Evolutionary conservation across 139 green algal genomes (phyloP).

Genomic region (Coelastrella sp.): DNA sequence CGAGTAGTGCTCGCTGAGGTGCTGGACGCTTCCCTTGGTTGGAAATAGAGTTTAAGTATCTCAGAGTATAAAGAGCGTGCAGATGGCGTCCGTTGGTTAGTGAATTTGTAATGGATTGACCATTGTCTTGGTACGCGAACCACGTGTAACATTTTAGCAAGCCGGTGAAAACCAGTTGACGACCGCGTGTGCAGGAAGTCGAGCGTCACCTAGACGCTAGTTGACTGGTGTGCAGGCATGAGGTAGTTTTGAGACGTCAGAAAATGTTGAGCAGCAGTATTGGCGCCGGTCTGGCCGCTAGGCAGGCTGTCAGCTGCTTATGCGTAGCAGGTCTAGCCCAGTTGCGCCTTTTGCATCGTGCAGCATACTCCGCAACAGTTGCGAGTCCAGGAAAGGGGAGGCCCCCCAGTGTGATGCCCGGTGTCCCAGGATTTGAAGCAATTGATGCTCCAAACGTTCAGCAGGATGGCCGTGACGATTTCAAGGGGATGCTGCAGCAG

Average conservation of each 20-base stretch:
- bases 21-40: too few relatives aligned
- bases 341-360: background rate
- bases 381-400: background rate
- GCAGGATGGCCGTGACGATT: background rate
- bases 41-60: too few relatives aligned
- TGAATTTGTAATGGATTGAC: too few relatives aligned
- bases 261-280: background rate
- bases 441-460: background rate
- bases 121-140: too few relatives aligned
- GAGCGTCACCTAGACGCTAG: background rate
- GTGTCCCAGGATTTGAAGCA: background rate
- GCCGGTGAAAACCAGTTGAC: too few relatives aligned
- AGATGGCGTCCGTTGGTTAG: too few relatives aligned
- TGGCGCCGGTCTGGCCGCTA: background rate
- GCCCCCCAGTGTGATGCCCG: background rate
- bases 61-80: too few relatives aligned
- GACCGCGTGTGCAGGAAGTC: too few relatives aligned
- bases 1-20: background rate
- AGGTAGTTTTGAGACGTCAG: background rate
- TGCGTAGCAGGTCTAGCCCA: background rate
- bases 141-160: too few relatives aligned
- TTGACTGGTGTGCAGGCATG: background rate
- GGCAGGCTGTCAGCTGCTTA: background rate
- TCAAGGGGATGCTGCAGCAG: conserved; percentile 5
- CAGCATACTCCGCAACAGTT: background rate